Evolutionary conservation across 345 rosid genomes (phyloP).

Genomic region (Brassica carinata): DNA sequence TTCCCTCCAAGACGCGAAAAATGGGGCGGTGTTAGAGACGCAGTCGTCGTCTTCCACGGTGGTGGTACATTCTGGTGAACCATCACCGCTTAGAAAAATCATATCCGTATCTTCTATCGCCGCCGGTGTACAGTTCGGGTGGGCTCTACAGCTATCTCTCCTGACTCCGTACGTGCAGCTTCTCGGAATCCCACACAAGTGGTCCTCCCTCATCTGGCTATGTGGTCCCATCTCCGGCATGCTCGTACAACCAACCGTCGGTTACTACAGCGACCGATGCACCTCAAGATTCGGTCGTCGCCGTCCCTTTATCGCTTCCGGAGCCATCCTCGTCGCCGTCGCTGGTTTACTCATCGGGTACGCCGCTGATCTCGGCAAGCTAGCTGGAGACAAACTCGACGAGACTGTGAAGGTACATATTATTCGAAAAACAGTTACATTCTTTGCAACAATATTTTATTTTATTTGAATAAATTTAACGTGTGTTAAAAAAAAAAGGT

Average conservation of each 20-base stretch:
- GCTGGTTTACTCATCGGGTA: slow-evolving; percentile 75
- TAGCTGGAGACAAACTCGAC: slow-evolving; percentile 33
- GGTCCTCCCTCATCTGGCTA: slow-evolving; percentile 88
- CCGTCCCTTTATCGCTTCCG: slow-evolving; percentile 69
- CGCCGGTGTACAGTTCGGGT: slow-evolving; percentile 86
- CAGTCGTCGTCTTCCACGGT: neutral
- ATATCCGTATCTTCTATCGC: slow-evolving; percentile 72
- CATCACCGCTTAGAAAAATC: slow-evolving; percentile 48
- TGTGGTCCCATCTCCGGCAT: slow-evolving; percentile 51
- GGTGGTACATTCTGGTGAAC: neutral
- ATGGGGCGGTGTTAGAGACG: too few relatives aligned
- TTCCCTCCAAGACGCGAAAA: neutral
- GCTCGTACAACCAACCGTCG: slow-evolving; percentile 79
- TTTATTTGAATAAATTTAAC: neutral
- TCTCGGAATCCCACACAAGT: slow-evolving; percentile 77
- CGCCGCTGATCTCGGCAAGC: slow-evolving; percentile 71
- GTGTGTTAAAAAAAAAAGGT: neutral
- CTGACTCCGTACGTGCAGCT: slow-evolving; percentile 84
- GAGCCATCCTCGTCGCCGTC: slow-evolving; percentile 51
- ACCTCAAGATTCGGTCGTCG: slow-evolving; percentile 78
- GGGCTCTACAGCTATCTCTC: slow-evolving; percentile 86
- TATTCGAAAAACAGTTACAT: neutral
- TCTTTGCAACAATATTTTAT: too few relatives aligned
- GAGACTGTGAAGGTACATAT: neutral
- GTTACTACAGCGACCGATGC: slow-evolving; percentile 78